Percentiles rank a stretch among this genome's conserved stretches.
phyloP scores from a whole-genome alignment of 164 flowering plant genomes.

The Cinnamomum chago region DNA sequence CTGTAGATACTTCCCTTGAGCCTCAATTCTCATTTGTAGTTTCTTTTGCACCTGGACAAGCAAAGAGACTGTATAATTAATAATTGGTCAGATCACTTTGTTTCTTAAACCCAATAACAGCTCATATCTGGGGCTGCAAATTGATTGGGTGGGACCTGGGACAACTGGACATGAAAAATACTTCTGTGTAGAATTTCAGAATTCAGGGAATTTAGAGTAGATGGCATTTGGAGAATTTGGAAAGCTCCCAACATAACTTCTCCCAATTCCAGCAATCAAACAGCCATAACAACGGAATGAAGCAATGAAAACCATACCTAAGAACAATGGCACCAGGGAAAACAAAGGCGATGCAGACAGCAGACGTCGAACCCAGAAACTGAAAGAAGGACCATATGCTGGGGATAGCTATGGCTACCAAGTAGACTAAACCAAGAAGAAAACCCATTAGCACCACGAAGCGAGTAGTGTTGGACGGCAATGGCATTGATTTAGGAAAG shows the following conservation, averaged over 20 bases:
- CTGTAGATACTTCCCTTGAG: too few relatives aligned
- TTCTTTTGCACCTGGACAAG: too few relatives aligned
- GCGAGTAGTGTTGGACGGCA: constrained; percentile 39
- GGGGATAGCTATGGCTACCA: constrained; percentile 69
- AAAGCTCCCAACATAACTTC: too few relatives aligned
- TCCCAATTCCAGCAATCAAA: neutral
- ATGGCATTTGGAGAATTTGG: too few relatives aligned
- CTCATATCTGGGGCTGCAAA: too few relatives aligned
- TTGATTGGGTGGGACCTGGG: too few relatives aligned
- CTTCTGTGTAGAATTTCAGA: too few relatives aligned
- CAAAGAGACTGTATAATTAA: too few relatives aligned
- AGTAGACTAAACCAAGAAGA: constrained; percentile 40
- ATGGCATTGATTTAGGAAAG: constrained; percentile 44
- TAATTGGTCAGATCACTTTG: too few relatives aligned
- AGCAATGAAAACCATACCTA: constrained; percentile 37
- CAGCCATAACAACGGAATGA: neutral
- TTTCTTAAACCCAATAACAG: neutral
- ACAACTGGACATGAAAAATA: too few relatives aligned
- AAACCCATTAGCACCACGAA: constrained; percentile 43
- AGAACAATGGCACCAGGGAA: constrained; percentile 83
- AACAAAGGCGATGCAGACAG: constrained; percentile 68
- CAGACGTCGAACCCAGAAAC: constrained; percentile 76
- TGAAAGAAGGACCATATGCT: constrained; percentile 87
- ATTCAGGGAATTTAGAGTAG: too few relatives aligned
- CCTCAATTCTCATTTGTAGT: too few relatives aligned